Evolutionary conservation across 2,329 filamentous ascomycete species (phyloP).

Genomic region (Fonsecaea pedrosoi): DNA sequence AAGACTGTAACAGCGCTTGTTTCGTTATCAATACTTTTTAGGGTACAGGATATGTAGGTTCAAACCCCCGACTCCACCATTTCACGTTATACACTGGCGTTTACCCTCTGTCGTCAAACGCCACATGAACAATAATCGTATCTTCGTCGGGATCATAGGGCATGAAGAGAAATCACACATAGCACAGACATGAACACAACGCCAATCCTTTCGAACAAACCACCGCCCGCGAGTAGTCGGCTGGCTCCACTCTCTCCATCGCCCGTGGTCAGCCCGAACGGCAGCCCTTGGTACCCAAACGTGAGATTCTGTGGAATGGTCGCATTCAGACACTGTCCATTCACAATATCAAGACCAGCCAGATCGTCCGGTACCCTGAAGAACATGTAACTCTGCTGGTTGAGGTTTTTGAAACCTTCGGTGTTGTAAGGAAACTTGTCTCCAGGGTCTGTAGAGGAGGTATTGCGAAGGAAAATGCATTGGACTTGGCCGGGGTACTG

Average conservation of each 20-base stretch:
- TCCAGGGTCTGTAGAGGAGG: slow-evolving; percentile 68
- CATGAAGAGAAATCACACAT: slow-evolving; percentile 19
- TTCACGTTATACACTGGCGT: background rate
- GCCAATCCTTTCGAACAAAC: slow-evolving; percentile 12
- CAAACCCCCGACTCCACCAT: background rate
- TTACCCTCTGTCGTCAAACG: background rate
- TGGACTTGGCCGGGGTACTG: slow-evolving; percentile 74
- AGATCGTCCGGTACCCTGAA: slow-evolving; percentile 76
- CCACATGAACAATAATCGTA: background rate
- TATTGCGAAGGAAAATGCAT: slow-evolving; percentile 80
- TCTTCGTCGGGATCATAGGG: slow-evolving; percentile 1
- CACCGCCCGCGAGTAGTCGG: slow-evolving; percentile 4
- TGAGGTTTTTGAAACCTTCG: slow-evolving; percentile 69
- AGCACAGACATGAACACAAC: slow-evolving; percentile 19
- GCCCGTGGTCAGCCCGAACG: slow-evolving; percentile 46
- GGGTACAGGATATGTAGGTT: background rate
- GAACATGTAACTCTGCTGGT: slow-evolving; percentile 77
- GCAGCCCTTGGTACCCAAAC: slow-evolving; percentile 68
- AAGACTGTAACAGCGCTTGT: background rate
- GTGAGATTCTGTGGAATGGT: slow-evolving; percentile 73
- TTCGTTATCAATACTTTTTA: background rate
- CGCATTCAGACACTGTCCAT: slow-evolving; percentile 71
- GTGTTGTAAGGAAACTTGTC: slow-evolving; percentile 80
- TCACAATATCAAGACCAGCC: slow-evolving; percentile 67
- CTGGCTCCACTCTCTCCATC: slow-evolving; percentile 23